Evolutionary conservation across 176 grass and related monocot genomes (phyloP), one percentile per base, ranked within the genome.

Genomic region (Rhynchospora breviuscula): DNA sequence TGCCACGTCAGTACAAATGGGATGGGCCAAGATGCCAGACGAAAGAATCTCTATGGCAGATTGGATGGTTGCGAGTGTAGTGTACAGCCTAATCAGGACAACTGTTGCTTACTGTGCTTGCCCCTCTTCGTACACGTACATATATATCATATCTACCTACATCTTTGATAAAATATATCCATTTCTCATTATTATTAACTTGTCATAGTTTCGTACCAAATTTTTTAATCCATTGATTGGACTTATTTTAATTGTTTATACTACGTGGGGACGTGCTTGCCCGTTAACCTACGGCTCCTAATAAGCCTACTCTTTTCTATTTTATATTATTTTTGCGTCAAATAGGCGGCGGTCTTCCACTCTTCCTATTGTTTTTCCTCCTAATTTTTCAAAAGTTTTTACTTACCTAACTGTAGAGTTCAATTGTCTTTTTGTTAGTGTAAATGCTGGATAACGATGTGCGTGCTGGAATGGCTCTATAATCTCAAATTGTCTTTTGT

Each of bases 61-160:
- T 71, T 71, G 67, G 67, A 68, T 21, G 17, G 67, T 71, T 71
- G 67, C 18, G 15, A 21, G 3, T 19, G 18, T 8, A 21, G 3
- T n/a, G 17, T 10, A 71, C 67, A 77, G 73, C 49, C 49, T 77
- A 77, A 78, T 78, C 22, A 56, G 48, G 51, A 57, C 73, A 78
- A 57, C 51, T 57, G 51, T 57, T 57, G 49, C 73, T 57, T 4
- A 78, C 49, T 77, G 5, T 56, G 12, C 11, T 54, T 25, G 72
- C 22, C 14, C 54, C 6, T 77, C 8, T 43, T 43, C 43, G 21
- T 52, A 75, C 71, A 75, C 22, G 47, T 6, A 17, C 4, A 17
- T 52, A 31, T 40, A 44, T 10, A 10, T 59, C 5, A n/a, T 58
- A 59, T 26, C 21, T 53, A 54, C 1, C 21, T 77, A 57, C 6